Evolutionary conservation across 768 basidiomycete species (phyloP), one percentile per base, ranked within the genome.

Genomic region (Tubosaeta brunneosetosa): DNA sequence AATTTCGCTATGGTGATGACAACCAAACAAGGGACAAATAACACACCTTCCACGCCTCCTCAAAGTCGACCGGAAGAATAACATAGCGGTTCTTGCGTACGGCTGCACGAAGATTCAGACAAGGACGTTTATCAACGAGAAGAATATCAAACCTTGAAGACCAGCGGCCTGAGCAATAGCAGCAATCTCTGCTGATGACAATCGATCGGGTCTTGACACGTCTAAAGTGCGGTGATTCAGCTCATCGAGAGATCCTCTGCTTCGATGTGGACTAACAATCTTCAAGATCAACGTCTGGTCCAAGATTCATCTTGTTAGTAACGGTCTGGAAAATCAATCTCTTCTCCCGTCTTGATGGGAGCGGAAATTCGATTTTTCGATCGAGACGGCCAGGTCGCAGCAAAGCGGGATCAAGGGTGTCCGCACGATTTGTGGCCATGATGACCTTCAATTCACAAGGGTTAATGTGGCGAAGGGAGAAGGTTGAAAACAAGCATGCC

Each of bases 371-470:
- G 61, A 99, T 99, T 77, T 99, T 99, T 63, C 97, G 78, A 73
- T 99, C 97, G 12, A 99, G 79, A 63, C 97, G 92, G 66, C 97
- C 97, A 37, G 97, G 97, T 62, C 97, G 92, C 33, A 99, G 86
- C 38, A 99, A 76, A 5, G 97, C 97, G 53, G 97, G 97, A 71
- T 99, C 97, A 29, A 99, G 80, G 6, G 97, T 99, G 71, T 99
- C 97, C 43, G 91, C 91, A 61, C 97, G 89, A 74, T 99, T 99
- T 40, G 97, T 99, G 26, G 97, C 97, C 97, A 98, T 98, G 68
- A 99, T 99, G 38, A 99, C 97, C 94, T 97, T 55, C 1, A 6
- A 26, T 46, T 17, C 52, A 50, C 19, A 29, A 32, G 32, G 29
- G 19, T 52, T 26, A 45, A 40, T 8, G 2, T 10, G 33, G 31